A percentile compares a stretch with the other conserved stretches of the same genome.
Evolutionary conservation across 2,329 filamentous ascomycete genomes (phyloP).

Genomic region (Xylaria sp.): DNA sequence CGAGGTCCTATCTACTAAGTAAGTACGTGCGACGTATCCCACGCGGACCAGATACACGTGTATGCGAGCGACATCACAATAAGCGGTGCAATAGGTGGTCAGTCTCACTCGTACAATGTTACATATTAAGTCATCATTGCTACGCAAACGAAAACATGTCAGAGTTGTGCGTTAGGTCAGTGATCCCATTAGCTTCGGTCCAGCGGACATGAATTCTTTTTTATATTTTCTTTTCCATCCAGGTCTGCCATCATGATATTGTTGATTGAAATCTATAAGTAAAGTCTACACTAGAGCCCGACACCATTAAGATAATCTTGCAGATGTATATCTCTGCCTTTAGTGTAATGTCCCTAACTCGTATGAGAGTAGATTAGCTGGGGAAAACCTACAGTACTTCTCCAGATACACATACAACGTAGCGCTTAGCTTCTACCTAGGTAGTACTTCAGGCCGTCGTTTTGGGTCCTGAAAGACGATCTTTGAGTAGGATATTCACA

Average conservation of each 20-base stretch:
- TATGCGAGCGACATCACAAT: constrained; percentile 18
- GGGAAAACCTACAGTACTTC: background rate
- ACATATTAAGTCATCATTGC: constrained; percentile 10
- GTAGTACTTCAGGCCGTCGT: background rate
- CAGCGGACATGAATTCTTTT: constrained; percentile 9
- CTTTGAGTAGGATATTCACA: constrained; percentile 1
- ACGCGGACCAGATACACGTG: constrained; percentile 30
- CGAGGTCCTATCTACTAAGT: background rate
- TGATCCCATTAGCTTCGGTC: constrained; percentile 13
- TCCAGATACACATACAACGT: background rate
- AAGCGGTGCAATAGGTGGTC: constrained; percentile 9
- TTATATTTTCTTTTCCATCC: background rate
- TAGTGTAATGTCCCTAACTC: background rate
- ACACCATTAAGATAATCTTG: no score
- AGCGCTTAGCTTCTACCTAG: background rate
- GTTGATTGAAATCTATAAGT: no score
- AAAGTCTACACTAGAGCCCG: background rate
- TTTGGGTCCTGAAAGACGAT: background rate
- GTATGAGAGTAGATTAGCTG: background rate
- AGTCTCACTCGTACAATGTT: background rate
- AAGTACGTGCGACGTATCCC: constrained; percentile 25
- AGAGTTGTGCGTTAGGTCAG: constrained; percentile 2
- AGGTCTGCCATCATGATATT: background rate
- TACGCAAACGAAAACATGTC: constrained; percentile 7
- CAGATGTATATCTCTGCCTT: no score